phyloP scores from a whole-genome alignment of 2,329 filamentous ascomycete species.

The Xenosphaeropsis pyriputrescens region DNA sequence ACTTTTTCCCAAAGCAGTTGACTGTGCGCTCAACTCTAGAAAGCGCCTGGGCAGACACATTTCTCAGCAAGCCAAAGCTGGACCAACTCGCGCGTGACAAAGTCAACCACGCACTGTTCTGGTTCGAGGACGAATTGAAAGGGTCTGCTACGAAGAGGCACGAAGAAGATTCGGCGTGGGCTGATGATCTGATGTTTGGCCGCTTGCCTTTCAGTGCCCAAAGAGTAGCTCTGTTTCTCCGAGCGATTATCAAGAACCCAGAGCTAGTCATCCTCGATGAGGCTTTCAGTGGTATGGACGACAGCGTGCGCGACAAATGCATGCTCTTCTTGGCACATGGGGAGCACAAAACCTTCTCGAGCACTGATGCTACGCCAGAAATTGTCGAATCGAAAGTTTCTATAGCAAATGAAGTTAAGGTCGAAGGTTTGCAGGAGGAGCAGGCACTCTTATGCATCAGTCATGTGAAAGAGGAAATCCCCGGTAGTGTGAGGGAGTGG shows the following conservation, averaged over 20 bases:
- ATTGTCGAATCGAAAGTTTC: conserved; percentile 31
- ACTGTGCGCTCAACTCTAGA: conserved; percentile 63
- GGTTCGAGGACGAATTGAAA: conserved; percentile 70
- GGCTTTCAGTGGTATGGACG: conserved; percentile 78
- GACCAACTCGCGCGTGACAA: conserved; percentile 36
- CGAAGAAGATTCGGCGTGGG: conserved; percentile 34
- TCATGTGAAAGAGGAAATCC: conserved; percentile 82
- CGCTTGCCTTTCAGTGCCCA: conserved; percentile 69
- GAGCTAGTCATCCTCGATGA: conserved; percentile 80
- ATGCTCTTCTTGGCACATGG: conserved; percentile 62
- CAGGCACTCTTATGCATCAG: conserved; percentile 89
- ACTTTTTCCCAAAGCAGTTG: conserved; percentile 72
- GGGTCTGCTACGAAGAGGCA: conserved; percentile 19
- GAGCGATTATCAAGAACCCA: conserved; percentile 68
- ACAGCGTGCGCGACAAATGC: conserved; percentile 72
- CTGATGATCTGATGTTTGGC: conserved; percentile 53
- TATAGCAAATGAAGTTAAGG: conserved; percentile 27
- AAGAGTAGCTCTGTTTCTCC: conserved; percentile 70
- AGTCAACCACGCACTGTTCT: conserved; percentile 55
- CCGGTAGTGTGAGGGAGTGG: conserved; percentile 70
- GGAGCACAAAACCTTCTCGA: conserved; percentile 28
- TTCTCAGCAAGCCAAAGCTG: conserved; percentile 55
- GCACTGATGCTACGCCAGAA: conserved; percentile 3
- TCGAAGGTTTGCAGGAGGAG: conserved; percentile 47
- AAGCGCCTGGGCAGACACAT: conserved; percentile 84